These are phyloP conservation scores for Mycoemilia scoparia DNA, from an alignment of 192 early-diverging fungal genomes.

Conservation along the genomic window DNA sequence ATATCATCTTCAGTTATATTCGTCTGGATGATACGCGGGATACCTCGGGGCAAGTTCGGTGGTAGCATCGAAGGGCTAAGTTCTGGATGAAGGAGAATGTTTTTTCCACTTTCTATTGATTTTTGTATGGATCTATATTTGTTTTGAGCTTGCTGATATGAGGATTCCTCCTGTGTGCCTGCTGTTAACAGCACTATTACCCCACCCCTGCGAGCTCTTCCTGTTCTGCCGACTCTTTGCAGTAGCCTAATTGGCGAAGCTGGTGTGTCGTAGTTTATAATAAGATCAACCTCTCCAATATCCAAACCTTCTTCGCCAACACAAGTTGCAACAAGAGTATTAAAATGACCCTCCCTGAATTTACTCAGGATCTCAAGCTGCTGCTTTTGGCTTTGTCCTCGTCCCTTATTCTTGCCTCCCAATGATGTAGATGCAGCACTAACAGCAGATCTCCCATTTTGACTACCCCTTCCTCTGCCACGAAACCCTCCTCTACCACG, in stretches of 20 bases:
- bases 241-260: conserved; percentile 25
- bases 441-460: conserved; percentile 2
- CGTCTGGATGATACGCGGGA: conserved; percentile 8
- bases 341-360: conserved; percentile 60
- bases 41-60: conserved; percentile 11
- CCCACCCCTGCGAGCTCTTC: conserved; percentile 23
- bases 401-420: conserved; percentile 17
- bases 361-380: conserved; percentile 58
- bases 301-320: conserved; percentile 94
- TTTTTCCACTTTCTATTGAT: conserved; percentile 18
- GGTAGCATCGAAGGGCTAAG: conserved; percentile 26
- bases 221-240: conserved; percentile 30
- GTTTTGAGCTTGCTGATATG: conserved; percentile 26
- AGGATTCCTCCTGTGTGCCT: conserved; percentile 24
- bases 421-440: conserved; percentile 10
- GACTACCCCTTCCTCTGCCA: not conserved
- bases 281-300: conserved; percentile 89
- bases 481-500: conserved; percentile 2
- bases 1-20: conserved; percentile 15
- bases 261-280: conserved; percentile 66
- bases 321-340: conserved; percentile 75
- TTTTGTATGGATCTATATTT: conserved; percentile 27
- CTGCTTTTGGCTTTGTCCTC: conserved; percentile 70
- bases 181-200: conserved; percentile 28
- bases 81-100: conserved; percentile 12